A percentile compares a stretch with the other conserved stretches of the same genome.
These are phyloP conservation scores for Phytopythium montanum DNA, from an alignment of 352 stramenopile species.

Conservation along the genomic window DNA sequence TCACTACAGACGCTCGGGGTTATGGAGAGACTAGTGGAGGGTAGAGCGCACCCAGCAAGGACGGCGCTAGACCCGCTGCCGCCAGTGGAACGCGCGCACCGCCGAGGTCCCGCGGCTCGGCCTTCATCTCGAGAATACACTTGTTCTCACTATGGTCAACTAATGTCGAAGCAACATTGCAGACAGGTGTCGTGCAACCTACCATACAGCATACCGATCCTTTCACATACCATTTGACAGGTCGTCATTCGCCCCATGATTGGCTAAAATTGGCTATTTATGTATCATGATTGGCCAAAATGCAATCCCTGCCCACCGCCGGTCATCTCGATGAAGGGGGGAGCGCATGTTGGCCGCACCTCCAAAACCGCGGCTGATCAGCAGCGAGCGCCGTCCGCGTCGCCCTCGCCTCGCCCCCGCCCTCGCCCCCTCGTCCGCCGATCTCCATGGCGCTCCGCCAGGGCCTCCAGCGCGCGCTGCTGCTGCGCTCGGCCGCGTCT, in stretches of 20 bases:
- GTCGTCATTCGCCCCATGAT: background rate
- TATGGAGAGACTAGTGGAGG: background rate
- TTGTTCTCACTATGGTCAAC: too few species aligned
- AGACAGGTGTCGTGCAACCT: too few species aligned
- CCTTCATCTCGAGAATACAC: background rate
- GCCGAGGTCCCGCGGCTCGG: conserved; percentile 11
- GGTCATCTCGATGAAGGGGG: conserved; percentile 10
- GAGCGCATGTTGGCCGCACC: conserved; percentile 17
- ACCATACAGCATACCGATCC: too few species aligned
- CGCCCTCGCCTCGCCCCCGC: background rate
- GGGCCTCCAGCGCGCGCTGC: conserved; percentile 46
- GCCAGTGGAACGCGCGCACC: conserved; percentile 30
- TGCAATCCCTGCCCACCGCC: conserved; percentile 15
- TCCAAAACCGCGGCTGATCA: conserved; percentile 21
- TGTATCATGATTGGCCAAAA: conserved; percentile 31
- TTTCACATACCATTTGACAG: background rate
- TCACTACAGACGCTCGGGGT: background rate
- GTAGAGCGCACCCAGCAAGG: conserved; percentile 36
- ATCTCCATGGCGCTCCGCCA: conserved; percentile 54
- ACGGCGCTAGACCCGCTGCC: conserved; percentile 55
- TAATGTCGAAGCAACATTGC: too few species aligned
- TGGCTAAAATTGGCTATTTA: conserved; percentile 14
- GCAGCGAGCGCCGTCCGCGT: background rate
- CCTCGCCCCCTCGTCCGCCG: background rate
- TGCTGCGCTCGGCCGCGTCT: conserved; percentile 30